phyloP scores from a whole-genome alignment of 495 filamentous ascomycete species.

The Penicillium paxilli region DNA sequence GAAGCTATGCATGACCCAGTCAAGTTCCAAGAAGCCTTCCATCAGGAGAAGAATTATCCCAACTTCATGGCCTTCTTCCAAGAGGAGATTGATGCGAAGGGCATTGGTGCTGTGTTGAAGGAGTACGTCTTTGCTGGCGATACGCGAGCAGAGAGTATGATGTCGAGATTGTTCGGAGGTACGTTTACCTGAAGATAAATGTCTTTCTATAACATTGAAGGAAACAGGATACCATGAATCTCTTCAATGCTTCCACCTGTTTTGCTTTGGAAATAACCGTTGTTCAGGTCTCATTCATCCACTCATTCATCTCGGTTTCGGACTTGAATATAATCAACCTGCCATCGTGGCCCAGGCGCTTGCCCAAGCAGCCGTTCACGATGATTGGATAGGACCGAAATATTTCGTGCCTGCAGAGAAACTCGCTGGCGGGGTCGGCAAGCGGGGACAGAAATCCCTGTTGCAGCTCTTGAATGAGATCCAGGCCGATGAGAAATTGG shows the following conservation, averaged over 20 bases:
- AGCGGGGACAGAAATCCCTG: conserved; percentile 47
- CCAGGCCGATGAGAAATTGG: conserved; percentile 53
- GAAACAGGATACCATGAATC: too few relatives aligned
- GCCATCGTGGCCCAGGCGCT: conserved; percentile 80
- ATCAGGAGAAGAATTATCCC: conserved; percentile 55
- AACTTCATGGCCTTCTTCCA: conserved; percentile 75
- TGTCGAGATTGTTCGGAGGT: conserved; percentile 59
- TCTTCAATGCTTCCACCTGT: not conserved
- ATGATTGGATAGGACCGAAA: conserved; percentile 42
- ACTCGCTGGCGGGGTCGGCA: conserved; percentile 34
- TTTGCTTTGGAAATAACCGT: not conserved
- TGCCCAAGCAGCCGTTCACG: conserved; percentile 70
- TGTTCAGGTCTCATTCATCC: conserved; percentile 70
- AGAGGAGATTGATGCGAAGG: conserved; percentile 62
- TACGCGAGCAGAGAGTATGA: conserved; percentile 60
- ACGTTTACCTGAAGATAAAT: conserved; percentile 12
- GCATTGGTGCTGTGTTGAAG: conserved; percentile 56
- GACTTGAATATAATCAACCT: conserved; percentile 76
- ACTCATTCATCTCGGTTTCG: conserved; percentile 82
- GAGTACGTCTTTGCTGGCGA: conserved; percentile 67
- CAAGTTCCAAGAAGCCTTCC: conserved; percentile 53
- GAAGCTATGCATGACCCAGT: conserved; percentile 52
- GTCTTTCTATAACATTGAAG: too few relatives aligned
- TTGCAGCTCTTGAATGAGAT: conserved; percentile 61
- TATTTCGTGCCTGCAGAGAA: conserved; percentile 57